phyloP scores from a whole-genome alignment of 805 yeast species.

The Yamadazyma sp. region DNA sequence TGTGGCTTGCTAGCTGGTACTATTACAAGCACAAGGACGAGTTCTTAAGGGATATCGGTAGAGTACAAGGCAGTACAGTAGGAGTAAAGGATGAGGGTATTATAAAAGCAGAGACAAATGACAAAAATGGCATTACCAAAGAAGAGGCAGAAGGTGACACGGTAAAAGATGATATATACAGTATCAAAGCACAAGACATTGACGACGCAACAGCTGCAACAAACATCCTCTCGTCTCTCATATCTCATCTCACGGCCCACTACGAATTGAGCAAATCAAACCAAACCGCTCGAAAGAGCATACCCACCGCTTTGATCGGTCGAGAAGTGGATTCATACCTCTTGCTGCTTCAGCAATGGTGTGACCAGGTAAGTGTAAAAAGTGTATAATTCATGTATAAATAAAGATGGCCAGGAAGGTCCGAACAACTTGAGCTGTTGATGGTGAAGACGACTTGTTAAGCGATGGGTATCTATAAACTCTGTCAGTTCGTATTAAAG shows the following conservation, averaged over 20 bases:
- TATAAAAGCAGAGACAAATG: slow-evolving; percentile 1
- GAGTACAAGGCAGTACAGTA: not conserved
- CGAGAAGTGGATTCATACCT: slow-evolving; percentile 25
- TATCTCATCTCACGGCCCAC: slow-evolving; percentile 30
- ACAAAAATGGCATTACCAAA: not conserved
- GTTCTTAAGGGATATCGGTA: slow-evolving; percentile 20
- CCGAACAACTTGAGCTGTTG: too few species aligned
- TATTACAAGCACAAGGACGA: slow-evolving; percentile 27
- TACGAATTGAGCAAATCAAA: slow-evolving; percentile 32
- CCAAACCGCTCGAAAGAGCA: slow-evolving; percentile 31
- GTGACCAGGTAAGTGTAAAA: not conserved
- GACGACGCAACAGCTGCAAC: slow-evolving; percentile 5
- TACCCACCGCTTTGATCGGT: slow-evolving; percentile 34
- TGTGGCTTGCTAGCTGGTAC: slow-evolving; percentile 66
- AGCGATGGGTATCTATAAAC: too few species aligned
- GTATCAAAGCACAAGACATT: too few species aligned
- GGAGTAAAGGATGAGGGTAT: not conserved
- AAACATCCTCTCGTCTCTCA: slow-evolving; percentile 4
- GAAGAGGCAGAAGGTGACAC: slow-evolving; percentile 2
- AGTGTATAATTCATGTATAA: too few species aligned
- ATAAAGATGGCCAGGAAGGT: too few species aligned
- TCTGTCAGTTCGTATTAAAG: too few species aligned
- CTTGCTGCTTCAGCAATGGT: slow-evolving; percentile 17
- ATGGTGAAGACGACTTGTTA: too few species aligned
- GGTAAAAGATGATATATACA: slow-evolving; percentile 4